Evolutionary conservation across 768 basidiomycete genomes (phyloP).

Genomic region (Rossbeevera mucosa): DNA sequence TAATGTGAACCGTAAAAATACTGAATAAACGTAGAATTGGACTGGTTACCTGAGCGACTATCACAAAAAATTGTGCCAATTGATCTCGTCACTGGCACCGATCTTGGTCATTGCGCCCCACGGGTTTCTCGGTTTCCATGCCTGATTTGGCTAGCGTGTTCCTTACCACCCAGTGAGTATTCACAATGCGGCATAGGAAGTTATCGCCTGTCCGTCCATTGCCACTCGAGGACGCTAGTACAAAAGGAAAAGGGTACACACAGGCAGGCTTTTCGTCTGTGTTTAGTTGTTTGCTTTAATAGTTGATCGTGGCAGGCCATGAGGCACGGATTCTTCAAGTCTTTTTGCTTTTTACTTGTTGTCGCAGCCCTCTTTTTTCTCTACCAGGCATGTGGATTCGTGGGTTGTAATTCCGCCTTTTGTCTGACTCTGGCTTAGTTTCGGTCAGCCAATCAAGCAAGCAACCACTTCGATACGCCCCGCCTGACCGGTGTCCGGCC

Average conservation of each 20-base stretch:
- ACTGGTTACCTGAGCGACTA: too few relatives aligned
- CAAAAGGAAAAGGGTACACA: not conserved
- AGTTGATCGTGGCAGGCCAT: slow-evolving; percentile 3
- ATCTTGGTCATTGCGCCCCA: not conserved
- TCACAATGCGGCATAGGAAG: slow-evolving; percentile 25
- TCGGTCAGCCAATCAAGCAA: slow-evolving; percentile 4
- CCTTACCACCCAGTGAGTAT: not conserved
- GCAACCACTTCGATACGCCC: slow-evolving; percentile 1
- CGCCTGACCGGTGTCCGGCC: slow-evolving; percentile 20
- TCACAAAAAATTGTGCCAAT: too few relatives aligned
- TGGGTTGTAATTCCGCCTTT: not conserved
- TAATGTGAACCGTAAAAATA: too few relatives aligned
- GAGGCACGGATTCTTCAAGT: not conserved
- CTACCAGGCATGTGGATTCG: slow-evolving; percentile 18
- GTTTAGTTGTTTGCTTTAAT: not conserved
- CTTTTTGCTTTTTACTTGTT: slow-evolving; percentile 10
- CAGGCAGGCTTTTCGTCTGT: slow-evolving; percentile 3
- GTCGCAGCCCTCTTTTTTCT: slow-evolving; percentile 9
- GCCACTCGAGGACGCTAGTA: not conserved
- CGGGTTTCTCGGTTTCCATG: not conserved
- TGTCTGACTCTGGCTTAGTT: slow-evolving; percentile 16
- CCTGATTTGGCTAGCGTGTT: not conserved
- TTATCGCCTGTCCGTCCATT: not conserved
- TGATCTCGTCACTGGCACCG: not conserved
- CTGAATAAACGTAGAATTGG: too few relatives aligned